phyloP scores from a whole-genome alignment of 176 grass and related monocot species.

The Pharus latifolius region DNA sequence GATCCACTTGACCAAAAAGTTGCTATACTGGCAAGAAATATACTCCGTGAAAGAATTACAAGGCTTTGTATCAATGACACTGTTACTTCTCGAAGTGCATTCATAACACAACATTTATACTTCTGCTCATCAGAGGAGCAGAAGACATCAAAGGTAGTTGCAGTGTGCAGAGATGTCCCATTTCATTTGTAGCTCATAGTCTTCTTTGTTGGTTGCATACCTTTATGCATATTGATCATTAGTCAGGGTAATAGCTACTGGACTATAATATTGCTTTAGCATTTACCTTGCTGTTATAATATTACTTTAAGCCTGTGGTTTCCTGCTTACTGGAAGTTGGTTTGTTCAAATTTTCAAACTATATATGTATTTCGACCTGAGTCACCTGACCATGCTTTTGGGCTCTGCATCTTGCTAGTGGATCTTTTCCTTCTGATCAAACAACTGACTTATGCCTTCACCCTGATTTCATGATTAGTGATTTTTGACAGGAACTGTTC shows the following conservation, averaged over 20 bases:
- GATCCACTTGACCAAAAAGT: conserved; percentile 19
- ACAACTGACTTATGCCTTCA: neutral
- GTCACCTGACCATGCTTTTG: neutral
- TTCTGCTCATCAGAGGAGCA: conserved; percentile 28
- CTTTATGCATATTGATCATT: neutral
- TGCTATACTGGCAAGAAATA: conserved; percentile 18
- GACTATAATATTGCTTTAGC: neutral
- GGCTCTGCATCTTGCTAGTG: neutral
- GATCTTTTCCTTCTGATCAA: neutral
- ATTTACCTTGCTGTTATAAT: neutral
- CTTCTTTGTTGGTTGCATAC: neutral
- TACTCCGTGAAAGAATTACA: conserved; percentile 45
- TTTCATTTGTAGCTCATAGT: neutral
- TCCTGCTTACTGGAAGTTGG: neutral
- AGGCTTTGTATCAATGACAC: conserved; percentile 43
- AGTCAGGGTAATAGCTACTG: neutral
- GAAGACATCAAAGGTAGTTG: conserved; percentile 53
- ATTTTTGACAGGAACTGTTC: neutral
- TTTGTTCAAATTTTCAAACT: neutral
- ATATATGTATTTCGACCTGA: neutral
- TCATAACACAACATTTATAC: conserved; percentile 43
- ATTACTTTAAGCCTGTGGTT: neutral
- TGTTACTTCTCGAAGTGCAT: conserved; percentile 44
- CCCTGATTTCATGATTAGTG: neutral
- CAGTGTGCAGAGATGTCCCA: neutral